A percentile compares a stretch with the other conserved stretches of the same genome.
phyloP scores from a whole-genome alignment of 2,329 filamentous ascomycete species.

The Aspergillus sclerotialis region DNA sequence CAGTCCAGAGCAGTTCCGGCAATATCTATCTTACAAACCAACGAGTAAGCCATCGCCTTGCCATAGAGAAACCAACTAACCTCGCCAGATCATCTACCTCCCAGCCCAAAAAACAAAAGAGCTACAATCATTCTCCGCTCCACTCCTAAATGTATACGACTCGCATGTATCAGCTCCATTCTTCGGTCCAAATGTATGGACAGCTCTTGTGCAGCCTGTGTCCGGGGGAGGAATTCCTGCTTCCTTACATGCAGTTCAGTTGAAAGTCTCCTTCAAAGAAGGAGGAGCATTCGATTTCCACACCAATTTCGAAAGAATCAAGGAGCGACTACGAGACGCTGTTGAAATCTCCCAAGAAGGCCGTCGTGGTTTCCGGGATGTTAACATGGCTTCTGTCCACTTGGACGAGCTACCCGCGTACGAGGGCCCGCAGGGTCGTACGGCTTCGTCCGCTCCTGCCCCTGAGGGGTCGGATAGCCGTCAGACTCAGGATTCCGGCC shows the following conservation, averaged over 20 bases:
- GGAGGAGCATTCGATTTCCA: conserved; percentile 93
- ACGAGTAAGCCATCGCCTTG: conserved; percentile 51
- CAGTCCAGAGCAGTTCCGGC: conserved; percentile 66
- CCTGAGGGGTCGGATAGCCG: conserved; percentile 8
- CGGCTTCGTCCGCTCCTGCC: conserved; percentile 2
- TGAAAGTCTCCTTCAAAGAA: conserved; percentile 87
- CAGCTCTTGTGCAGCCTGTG: conserved; percentile 70
- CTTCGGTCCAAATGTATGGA: conserved; percentile 90
- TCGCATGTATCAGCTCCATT: conserved; percentile 80
- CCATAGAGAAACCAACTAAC: conserved; percentile 5
- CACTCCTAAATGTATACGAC: conserved; percentile 81
- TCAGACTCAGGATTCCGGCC: conserved; percentile 20
- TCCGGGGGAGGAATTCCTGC: conserved; percentile 75
- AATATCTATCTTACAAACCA: conserved; percentile 77
- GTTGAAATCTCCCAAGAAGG: conserved; percentile 49
- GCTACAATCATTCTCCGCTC: conserved; percentile 82
- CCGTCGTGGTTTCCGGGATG: conserved; percentile 37
- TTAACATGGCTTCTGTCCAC: conserved; percentile 60
- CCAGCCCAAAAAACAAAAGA: conserved; percentile 60
- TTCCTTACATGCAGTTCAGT: conserved; percentile 63
- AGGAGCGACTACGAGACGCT: conserved; percentile 74
- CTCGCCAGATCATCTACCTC: conserved; percentile 74
- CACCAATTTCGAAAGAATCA: conserved; percentile 71
- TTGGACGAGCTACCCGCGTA: conserved; percentile 86
- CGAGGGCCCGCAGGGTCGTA: conserved; percentile 50